Conservation (phyloP, 192 early-diverging fungal species). For the Globomyces pollinis-pini region DNA sequence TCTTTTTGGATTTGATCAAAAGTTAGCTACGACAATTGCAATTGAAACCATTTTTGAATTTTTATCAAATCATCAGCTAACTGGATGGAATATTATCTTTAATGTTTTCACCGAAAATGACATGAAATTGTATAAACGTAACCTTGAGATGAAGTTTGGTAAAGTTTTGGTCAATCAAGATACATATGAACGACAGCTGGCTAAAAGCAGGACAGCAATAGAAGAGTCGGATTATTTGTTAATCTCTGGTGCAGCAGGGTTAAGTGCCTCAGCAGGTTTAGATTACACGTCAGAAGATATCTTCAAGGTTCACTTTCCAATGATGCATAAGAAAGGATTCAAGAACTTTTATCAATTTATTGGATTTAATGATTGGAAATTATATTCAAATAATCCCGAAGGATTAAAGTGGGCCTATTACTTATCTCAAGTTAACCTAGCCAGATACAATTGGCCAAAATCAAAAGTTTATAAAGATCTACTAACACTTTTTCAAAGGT, state of each 20-base stretch:
- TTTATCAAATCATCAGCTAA: not conserved
- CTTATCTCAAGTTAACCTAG: conserved; percentile 13
- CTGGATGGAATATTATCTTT: conserved; percentile 17
- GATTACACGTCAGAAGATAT: conserved; percentile 21
- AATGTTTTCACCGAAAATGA: conserved; percentile 18
- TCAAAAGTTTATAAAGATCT: conserved; percentile 8
- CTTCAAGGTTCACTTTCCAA: conserved; percentile 18
- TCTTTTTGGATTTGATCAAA: conserved; percentile 13
- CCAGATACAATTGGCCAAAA: conserved; percentile 14
- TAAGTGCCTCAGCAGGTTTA: conserved; percentile 21
- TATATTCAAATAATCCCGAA: not conserved
- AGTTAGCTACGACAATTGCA: not conserved
- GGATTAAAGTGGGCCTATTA: conserved; percentile 21
- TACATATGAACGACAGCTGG: not conserved
- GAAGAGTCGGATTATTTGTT: conserved; percentile 12
- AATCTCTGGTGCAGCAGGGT: conserved; percentile 15
- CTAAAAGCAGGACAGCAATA: not conserved
- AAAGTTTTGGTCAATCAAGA: not conserved
- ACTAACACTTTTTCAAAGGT: not conserved
- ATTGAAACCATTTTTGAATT: not conserved
- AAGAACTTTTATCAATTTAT: conserved; percentile 22
- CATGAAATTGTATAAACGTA: conserved; percentile 1
- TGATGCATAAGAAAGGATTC: conserved; percentile 20
- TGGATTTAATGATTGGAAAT: conserved; percentile 19
- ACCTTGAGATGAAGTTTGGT: not conserved